phyloP scores from a whole-genome alignment of 2,329 filamentous ascomycete species.

The Pyrenophora teres region DNA sequence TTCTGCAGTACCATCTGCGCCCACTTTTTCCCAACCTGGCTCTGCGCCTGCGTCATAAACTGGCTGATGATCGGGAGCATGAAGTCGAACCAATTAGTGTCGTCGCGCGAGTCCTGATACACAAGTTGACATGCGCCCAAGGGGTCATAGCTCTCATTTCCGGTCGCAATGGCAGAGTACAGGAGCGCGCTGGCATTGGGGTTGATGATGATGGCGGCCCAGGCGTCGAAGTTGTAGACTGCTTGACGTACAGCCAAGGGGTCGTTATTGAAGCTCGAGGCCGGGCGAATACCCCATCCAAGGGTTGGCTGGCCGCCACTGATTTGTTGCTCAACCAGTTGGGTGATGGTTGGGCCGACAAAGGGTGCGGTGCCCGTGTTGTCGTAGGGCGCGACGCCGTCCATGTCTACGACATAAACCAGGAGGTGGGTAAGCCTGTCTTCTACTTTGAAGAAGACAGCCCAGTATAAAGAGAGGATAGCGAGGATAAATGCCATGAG shows the following conservation, averaged over 20 bases:
- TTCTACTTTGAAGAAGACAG: constrained; percentile 58
- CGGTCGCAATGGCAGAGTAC: constrained; percentile 58
- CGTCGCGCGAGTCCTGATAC: constrained; percentile 61
- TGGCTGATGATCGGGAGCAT: constrained; percentile 57
- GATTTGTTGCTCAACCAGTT: constrained; percentile 53
- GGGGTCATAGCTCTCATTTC: constrained; percentile 65
- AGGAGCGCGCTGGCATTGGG: constrained; percentile 65
- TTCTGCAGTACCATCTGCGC: constrained; percentile 50
- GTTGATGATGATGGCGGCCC: constrained; percentile 66
- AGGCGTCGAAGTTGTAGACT: constrained; percentile 64
- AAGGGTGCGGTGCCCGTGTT: constrained; percentile 52
- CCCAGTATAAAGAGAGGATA: constrained; percentile 67
- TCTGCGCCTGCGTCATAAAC: constrained; percentile 55
- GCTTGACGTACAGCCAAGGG: constrained; percentile 61
- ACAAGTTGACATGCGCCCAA: constrained; percentile 62
- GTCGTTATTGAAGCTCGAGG: constrained; percentile 61
- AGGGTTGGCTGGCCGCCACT: constrained; percentile 48
- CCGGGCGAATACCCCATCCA: constrained; percentile 56
- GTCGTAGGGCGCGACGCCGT: constrained; percentile 60
- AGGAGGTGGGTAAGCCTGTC: constrained; percentile 50
- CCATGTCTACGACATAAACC: constrained; percentile 67
- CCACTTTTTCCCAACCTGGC: constrained; percentile 57
- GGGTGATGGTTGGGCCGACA: constrained; percentile 61
- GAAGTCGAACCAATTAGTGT: constrained; percentile 59
- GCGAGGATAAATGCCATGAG: constrained; percentile 61